A percentile compares a stretch with the other conserved stretches of the same genome.
Conservation (phyloP, 2,329 filamentous ascomycete genomes). For the Colletotrichum sojae region DNA sequence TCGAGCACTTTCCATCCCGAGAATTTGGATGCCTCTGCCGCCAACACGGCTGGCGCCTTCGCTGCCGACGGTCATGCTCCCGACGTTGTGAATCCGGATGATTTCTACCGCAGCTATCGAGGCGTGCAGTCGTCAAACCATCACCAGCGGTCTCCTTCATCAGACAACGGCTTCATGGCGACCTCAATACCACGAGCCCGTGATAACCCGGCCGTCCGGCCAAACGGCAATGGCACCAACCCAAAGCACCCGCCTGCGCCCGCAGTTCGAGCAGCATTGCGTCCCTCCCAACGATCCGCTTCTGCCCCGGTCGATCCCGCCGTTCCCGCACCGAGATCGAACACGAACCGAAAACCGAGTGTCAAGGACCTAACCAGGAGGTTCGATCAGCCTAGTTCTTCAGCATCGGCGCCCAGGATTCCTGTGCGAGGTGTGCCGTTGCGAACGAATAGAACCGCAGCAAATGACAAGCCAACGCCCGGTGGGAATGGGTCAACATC, state of each 20-base stretch:
- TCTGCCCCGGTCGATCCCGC: conserved; percentile 69
- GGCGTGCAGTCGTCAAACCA: conserved; percentile 53
- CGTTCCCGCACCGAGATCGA: conserved; percentile 48
- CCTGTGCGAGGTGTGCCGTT: conserved; percentile 51
- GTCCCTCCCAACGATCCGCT: conserved; percentile 64
- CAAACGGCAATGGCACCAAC: conserved; percentile 65
- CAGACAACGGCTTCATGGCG: conserved; percentile 54
- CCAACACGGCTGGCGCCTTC: conserved; percentile 45
- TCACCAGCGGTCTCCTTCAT: conserved; percentile 41
- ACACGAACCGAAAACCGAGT: conserved; percentile 68
- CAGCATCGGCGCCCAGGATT: conserved; percentile 52
- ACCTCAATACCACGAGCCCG: conserved; percentile 53
- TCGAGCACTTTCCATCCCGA: conserved; percentile 39
- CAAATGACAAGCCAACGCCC: conserved; percentile 43
- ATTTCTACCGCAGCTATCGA: conserved; percentile 68
- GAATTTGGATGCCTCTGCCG: conserved; percentile 39
- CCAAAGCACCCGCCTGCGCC: conserved; percentile 62
- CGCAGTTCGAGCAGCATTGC: conserved; percentile 56
- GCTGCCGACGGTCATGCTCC: conserved; percentile 53
- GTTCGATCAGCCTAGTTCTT: conserved; percentile 75
- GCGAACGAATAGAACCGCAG: conserved; percentile 55
- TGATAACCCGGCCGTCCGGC: conserved; percentile 60
- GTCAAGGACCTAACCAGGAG: conserved; percentile 85
- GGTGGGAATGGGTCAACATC: conserved; percentile 49
- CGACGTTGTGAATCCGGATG: conserved; percentile 65